Evolutionary conservation across 345 rosid genomes (phyloP), one percentile per base, ranked within the genome.

Genomic region (Hypericum androsaemum): DNA sequence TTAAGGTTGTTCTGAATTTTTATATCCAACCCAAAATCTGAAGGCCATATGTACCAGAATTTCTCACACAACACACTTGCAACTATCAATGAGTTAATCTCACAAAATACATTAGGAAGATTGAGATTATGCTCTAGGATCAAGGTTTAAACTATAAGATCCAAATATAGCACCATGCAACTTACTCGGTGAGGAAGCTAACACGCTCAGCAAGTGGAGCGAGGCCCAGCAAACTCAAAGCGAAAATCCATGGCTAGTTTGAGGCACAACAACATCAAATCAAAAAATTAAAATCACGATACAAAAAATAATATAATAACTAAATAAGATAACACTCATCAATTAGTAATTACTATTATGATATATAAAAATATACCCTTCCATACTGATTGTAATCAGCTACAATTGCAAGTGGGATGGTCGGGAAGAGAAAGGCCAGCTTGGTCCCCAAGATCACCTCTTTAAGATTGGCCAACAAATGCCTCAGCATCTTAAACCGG

Each of bases 121-220:
- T 37, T 40, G 12, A 28, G 28, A 63, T 6, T 3, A 45, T 46
- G 28, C 12, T 10, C 5, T 8, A 4, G 15, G 7, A 5, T 13
- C 10, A 12, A 46, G 6, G 5, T 43, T 11, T 6, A 9, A 15
- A 48, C n/a, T 0, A 11, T 0, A 10, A 10, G 2, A 13, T 0
- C 28, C 39, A 36, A 40, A 53, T 35, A 12, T 1, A 50, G 3
- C 6, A 15, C 7, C 5, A 16, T 14, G 10, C 40, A 37, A 63
- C 86, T 69, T 74, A 86, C 98, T 90, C 98, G 0, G 96, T 86
- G 54, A 86, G 77, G 67, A 86, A 86, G 78, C 95, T 86, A 66
- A 86, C 84, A 39, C 90, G 83, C 64, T 86, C 95, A 44, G 95
- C 95, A 12, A 86, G 77, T 12, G 95, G 95, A 5, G 78, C 53